Percentiles rank a stretch among this genome's conserved stretches.
These are phyloP conservation scores for Globisporangium splendens DNA, from an alignment of 352 stramenopile genomes.

Conservation along the genomic window DNA sequence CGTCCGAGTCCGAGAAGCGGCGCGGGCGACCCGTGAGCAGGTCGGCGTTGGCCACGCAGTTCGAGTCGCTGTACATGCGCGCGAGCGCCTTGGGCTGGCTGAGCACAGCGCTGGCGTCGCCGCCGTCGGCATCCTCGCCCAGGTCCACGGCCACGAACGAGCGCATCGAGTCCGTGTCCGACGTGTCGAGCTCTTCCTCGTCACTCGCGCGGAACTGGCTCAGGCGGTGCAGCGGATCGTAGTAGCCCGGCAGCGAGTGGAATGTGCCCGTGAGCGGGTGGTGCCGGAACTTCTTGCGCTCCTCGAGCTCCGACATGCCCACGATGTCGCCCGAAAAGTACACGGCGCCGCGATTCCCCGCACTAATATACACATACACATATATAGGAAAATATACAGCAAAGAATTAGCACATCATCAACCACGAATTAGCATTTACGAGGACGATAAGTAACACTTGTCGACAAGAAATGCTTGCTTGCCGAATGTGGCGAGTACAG, in stretches of 20 bases:
- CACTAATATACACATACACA: constrained; percentile 25
- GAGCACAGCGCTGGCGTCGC: constrained; percentile 8
- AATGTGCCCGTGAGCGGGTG: constrained; percentile 86
- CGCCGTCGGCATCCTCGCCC: constrained; percentile 48
- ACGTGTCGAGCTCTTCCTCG: constrained; percentile 40
- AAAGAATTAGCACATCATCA: background rate
- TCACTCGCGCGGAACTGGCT: constrained; percentile 52
- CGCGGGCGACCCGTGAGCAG: constrained; percentile 39
- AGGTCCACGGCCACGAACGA: constrained; percentile 81
- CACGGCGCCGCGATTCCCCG: constrained; percentile 78
- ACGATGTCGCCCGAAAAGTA: constrained; percentile 89
- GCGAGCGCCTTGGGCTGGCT: constrained; percentile 58
- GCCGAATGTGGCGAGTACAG: background rate
- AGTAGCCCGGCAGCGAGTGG: constrained; percentile 83
- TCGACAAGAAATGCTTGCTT: too few species aligned
- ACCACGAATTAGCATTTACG: too few species aligned
- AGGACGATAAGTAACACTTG: too few species aligned
- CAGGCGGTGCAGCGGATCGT: constrained; percentile 80
- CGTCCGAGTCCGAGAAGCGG: constrained; percentile 81
- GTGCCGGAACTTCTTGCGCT: constrained; percentile 87
- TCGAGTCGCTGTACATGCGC: constrained; percentile 73
- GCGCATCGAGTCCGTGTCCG: constrained; percentile 69
- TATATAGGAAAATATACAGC: constrained; percentile 3
- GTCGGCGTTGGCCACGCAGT: constrained; percentile 34
- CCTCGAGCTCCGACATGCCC: constrained; percentile 83